Conservation (phyloP, 495 filamentous ascomycete species). For the Tuber calosporum region DNA sequence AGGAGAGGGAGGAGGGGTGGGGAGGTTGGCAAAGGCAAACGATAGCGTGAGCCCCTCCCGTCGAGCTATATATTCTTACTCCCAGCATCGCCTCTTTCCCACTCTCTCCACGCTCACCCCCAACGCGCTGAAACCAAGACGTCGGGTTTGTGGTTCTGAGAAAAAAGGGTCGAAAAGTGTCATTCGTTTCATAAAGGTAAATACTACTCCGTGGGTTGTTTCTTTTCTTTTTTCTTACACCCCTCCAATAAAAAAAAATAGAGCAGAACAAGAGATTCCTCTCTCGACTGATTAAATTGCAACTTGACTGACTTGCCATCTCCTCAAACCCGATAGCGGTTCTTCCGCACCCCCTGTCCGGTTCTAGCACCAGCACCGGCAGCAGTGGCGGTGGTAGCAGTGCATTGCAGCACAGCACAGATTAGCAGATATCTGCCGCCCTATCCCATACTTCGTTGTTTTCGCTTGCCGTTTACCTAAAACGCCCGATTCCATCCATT, state of each 20-base stretch:
- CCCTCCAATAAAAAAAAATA: neutral
- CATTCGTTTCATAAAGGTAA: slow-evolving; percentile 2
- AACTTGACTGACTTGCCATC: neutral
- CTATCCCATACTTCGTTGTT: neutral
- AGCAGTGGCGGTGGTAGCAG: neutral
- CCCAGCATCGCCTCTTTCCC: neutral
- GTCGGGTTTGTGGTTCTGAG: neutral
- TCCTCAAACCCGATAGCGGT: neutral
- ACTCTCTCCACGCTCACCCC: neutral
- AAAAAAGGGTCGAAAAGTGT: neutral
- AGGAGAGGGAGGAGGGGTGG: neutral
- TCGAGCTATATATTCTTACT: slow-evolving; percentile 1
- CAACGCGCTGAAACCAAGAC: neutral
- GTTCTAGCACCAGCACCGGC: neutral
- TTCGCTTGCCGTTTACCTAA: neutral
- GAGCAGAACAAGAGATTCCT: neutral
- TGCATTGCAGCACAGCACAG: neutral
- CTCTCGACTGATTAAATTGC: neutral
- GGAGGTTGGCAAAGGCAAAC: neutral
- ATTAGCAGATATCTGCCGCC: neutral
- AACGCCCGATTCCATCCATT: neutral
- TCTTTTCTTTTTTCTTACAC: neutral
- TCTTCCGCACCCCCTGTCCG: neutral
- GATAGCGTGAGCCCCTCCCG: slow-evolving; percentile 2
- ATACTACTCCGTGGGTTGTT: neutral